Base-by-base conservation (phyloP, 352 stramenopile species). In the Pythium aristosporum region DNA sequence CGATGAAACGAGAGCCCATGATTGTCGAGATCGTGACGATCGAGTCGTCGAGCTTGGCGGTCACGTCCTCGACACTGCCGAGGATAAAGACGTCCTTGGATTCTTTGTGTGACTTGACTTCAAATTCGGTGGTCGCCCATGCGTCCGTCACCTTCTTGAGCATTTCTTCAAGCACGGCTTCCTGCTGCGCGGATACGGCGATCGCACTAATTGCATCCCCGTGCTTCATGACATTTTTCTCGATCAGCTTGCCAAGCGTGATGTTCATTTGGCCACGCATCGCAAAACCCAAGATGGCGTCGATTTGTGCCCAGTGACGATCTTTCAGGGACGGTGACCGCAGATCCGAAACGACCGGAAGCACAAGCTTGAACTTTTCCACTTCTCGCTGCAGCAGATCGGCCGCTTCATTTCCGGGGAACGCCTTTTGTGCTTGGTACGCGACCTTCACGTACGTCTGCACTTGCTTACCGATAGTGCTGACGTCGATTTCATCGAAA, bases 1-100 rank as follows among this genome's bases (percentile, higher is more conserved):
- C 87, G 32, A 97, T 93, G 65, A 97, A 97, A 10, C 91, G 72
- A 5, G 90, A 97, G 8, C 91, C 89, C 65, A 98, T 82, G 49
- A 98, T 96, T 11, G 92, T 97, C 59, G 89, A 97, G 57, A 98
- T 96, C 5, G 88, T 97, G 3, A 98, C 92, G 36, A 98, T 92
- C 5, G 90, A 97, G 57, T 98, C 94, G 52, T 98, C 94, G 10
- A 98, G 75, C 37, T 94, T 92, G 0, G 80, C 82, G 0, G 92
- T 92, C 18, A 98, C 77, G 6, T 98, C 94, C n/a, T 94, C 90
- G 1, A 96, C 85, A 52, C 91, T 95, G 0, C 93, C 94, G 0
- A 98, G 72, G 12, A 98, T 89, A 53, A 96, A 98, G 7, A 97
- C 71, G 48, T 97, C 94, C 61, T 98, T 98, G 15, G 85, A 81